Evolutionary conservation across 2,329 filamentous ascomycete species (phyloP), one percentile per base, ranked within the genome.

Genomic region (Helminthosporium solani): DNA sequence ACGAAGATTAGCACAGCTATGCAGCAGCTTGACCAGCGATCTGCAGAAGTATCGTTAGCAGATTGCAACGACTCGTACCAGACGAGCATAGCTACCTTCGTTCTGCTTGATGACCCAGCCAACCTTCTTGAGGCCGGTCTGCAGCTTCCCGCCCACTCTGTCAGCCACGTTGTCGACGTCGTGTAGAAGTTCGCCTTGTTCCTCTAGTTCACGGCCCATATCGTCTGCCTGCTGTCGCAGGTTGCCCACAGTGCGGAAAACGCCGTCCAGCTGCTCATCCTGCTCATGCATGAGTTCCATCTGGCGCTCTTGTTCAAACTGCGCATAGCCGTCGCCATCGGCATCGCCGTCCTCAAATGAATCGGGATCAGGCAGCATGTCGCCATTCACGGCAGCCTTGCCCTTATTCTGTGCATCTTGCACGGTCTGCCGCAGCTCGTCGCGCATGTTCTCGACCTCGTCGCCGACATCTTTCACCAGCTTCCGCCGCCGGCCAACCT

Each of bases 161-260:
- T 97, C 91, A 3, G 89, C 90, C 46, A 95, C 77, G 23, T 78
- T 81, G 71, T 97, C 92, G 33, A 95, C 87, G 42, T 88, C 85
- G 53, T 94, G 85, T 46, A 99, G 78, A 81, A 97, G 86, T 70
- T 90, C 88, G 18, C 80, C 81, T 77, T 99, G 94, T 74, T 99
- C 94, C 72, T 96, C 95, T 36, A 99, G 77, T 75, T 99, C 94
- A 46, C 92, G 79, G 1, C 94, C 92, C 92, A 99, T 99, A 59
- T 90, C 88, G 71, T 95, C 86, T 1, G 94, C 95, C 77, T 97
- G 94, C 65, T 87, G 80, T 45, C 92, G 79, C 65, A 99, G 73
- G 66, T 90, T 96, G 2, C 91, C 92, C 19, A 99, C 94, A 1
- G 92, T 97, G 56, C 85, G 83, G 67, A 95, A 96, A 37, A 99